Conservation (phyloP, 768 basidiomycete species). For the Boletus patriciae region DNA sequence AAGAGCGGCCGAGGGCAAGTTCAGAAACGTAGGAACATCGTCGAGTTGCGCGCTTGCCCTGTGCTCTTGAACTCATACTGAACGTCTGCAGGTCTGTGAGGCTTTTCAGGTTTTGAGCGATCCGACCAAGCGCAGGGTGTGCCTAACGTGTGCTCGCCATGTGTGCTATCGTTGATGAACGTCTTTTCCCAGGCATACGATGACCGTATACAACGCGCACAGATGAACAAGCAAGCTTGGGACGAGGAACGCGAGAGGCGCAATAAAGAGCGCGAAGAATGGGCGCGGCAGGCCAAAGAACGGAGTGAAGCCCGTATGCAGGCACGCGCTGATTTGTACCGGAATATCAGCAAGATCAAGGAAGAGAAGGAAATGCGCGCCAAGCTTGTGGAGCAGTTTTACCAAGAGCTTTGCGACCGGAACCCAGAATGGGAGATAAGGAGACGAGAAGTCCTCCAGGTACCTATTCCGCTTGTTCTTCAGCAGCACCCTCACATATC, state of each 20-base stretch:
- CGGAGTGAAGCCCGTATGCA: slow-evolving; percentile 52
- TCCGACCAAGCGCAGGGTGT: slow-evolving; percentile 52
- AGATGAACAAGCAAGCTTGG: slow-evolving; percentile 28
- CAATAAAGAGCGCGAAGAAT: slow-evolving; percentile 52
- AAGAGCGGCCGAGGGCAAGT: slow-evolving; percentile 53
- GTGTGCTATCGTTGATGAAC: background rate
- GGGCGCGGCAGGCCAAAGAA: slow-evolving; percentile 52
- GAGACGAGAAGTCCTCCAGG: slow-evolving; percentile 51
- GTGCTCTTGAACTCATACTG: slow-evolving; percentile 17
- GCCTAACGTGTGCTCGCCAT: slow-evolving; percentile 8
- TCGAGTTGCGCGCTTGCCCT: slow-evolving; percentile 25
- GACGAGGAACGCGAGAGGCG: slow-evolving; percentile 42
- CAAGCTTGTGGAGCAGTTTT: slow-evolving; percentile 51
- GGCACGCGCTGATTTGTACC: slow-evolving; percentile 38
- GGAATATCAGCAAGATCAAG: slow-evolving; percentile 41
- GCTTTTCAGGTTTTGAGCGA: slow-evolving; percentile 64
- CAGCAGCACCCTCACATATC: slow-evolving; percentile 6
- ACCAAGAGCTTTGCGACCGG: slow-evolving; percentile 51
- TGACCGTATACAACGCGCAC: slow-evolving; percentile 36
- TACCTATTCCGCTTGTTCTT: slow-evolving; percentile 27
- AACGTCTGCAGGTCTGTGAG: slow-evolving; percentile 51
- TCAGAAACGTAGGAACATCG: slow-evolving; percentile 51
- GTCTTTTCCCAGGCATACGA: slow-evolving; percentile 45
- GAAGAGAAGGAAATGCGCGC: slow-evolving; percentile 41
- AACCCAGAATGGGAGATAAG: slow-evolving; percentile 66